Base-by-base conservation (phyloP, 176 grass and related monocot genomes). In the Carex myosuroides region DNA sequence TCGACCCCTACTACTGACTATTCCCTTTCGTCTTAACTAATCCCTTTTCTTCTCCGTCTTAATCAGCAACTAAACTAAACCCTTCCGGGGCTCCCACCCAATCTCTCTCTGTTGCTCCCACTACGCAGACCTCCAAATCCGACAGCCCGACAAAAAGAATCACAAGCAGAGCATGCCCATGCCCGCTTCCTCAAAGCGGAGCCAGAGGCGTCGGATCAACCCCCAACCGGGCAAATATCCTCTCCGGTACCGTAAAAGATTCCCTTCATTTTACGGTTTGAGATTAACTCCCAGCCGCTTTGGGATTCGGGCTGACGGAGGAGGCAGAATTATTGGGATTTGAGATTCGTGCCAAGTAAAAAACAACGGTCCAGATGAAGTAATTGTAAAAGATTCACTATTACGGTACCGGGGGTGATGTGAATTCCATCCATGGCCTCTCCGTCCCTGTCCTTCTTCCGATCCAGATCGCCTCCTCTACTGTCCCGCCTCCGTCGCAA, bases 181-280 rank as follows among this genome's bases (percentile, higher is more conserved):
- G 83, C 83, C 83, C 68, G 29, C 32, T 56, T 2, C 18, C 64
- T 76, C 83, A 30, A 71, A 63, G 13, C 44, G 81, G 50, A 76
- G 8, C 9, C 67, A 69, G 2, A 85, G 76, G 68, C 68, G 56
- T 76, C 65, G 70, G 64, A 83, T 83, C 80, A n/a, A 56, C 3
- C 3, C 42, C n/a, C 61, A 62, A 54, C 37, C 44, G 83, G 29
- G n/a, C n/a, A n/a, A n/a, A n/a, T n/a, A n/a, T n/a, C 83, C 5
- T 65, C 79, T 48, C 29, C 66, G 2, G n/a, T n/a, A n/a, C n/a
- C n/a, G n/a, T n/a, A n/a, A n/a, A n/a, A n/a, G n/a, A n/a, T n/a
- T 11, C 33, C 21, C 48, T 22, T 64, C 57, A 33, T 84, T 68
- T 20, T 56, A 63, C 16, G 56, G 72, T 68, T 66, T 41, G 39